phyloP scores from a whole-genome alignment of 495 filamentous ascomycete genomes.

The Amniculicola lignicola region DNA sequence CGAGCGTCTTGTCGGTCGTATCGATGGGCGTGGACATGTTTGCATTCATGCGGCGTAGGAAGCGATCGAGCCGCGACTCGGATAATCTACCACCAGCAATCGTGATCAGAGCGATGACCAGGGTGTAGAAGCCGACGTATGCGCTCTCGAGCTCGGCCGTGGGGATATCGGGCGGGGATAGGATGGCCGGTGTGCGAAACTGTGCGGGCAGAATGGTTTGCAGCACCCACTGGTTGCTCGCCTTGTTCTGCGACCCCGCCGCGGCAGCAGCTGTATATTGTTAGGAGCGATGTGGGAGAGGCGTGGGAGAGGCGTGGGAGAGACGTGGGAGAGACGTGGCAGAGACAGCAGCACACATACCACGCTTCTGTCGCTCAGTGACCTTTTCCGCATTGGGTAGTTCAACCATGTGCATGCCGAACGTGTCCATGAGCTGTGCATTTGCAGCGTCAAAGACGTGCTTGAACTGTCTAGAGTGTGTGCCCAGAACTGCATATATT shows the following conservation, averaged over 20 bases:
- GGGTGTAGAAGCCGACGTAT: slow-evolving; percentile 76
- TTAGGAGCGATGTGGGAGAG: background rate
- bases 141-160: slow-evolving; percentile 63
- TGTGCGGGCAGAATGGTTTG: slow-evolving; percentile 62
- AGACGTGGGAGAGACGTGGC: background rate
- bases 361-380: slow-evolving; percentile 70
- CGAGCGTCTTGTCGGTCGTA: slow-evolving; percentile 70
- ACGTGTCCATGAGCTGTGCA: slow-evolving; percentile 54
- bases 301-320: background rate
- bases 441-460: slow-evolving; percentile 44
- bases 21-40: slow-evolving; percentile 71
- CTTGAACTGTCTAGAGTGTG: slow-evolving; percentile 40
- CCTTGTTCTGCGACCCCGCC: slow-evolving; percentile 51
- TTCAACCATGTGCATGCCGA: slow-evolving; percentile 86
- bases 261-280: slow-evolving; percentile 48
- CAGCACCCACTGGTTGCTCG: slow-evolving; percentile 72
- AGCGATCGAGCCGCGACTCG: slow-evolving; percentile 56
- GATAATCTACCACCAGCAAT: slow-evolving; percentile 65
- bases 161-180: slow-evolving; percentile 65
- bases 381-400: slow-evolving; percentile 76
- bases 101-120: slow-evolving; percentile 73
- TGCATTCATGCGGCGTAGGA: slow-evolving; percentile 71
- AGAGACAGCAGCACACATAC: slow-evolving; percentile 45
- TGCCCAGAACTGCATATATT: slow-evolving; percentile 43
- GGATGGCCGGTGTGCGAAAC: slow-evolving; percentile 59